Base-by-base conservation (phyloP, 495 filamentous ascomycete genomes). In the Xylaria castorea region DNA sequence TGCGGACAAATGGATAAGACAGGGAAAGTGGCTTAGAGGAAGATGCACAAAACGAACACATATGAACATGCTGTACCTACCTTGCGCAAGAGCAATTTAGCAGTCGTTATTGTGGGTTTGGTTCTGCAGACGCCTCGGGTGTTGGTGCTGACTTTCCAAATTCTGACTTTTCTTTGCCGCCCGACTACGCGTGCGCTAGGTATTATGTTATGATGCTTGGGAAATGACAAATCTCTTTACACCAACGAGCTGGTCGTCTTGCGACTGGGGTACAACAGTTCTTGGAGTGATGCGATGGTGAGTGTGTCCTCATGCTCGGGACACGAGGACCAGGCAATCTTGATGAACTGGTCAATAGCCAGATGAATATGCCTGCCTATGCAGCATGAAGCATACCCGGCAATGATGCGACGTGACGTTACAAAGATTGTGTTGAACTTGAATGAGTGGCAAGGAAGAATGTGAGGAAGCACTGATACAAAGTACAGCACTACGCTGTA, bases 211-310 rank as follows among this genome's bases (percentile, higher is more conserved):
- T 72, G 70, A 72, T 53, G 48, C 53, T 18, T n/a, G 46, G 70
- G 63, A 72, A 72, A 72, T 72, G 70, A 72, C 70, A 72, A 72
- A 72, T 72, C 63, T 72, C 62, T 53, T 9, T 51, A 72, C 70
- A 58, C 60, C 69, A 64, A 46, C 62, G 34, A 53, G 46, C 70
- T 57, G 38, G 42, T 67, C 18, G 51, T 44, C 63, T 51, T 36
- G 46, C 40, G 50, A 72, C 70, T 53, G 30, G 60, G 69, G 60
- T 65, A 36, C 25, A 30, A 30, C 61, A 63, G 70, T 62, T 65
- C 50, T 66, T 36, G 62, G 62, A 53, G 48, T 66, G 70, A 72
- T 38, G 63, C 27, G 70, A 72, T 67, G 70, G 63, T 46, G 70
- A 66, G 53, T 48, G 63, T 58, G 70, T 67, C 70, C 70, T 63